Evolutionary conservation across 805 yeast species (phyloP), one percentile per base, ranked within the genome.

Genomic region (Phaffomyces thermotolerans): DNA sequence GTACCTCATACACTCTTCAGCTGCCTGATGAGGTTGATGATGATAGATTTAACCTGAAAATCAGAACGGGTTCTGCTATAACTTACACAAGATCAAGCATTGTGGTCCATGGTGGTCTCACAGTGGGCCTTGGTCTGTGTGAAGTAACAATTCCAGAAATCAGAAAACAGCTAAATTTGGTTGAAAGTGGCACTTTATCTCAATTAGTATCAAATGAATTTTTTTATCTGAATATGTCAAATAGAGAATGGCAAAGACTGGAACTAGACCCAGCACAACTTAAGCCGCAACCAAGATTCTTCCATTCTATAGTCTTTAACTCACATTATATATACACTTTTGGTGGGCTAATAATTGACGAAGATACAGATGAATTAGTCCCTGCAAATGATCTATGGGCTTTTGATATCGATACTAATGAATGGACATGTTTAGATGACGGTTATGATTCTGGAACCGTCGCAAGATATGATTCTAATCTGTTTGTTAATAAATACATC

Each of bases 341-440:
- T 55, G 93, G 95, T 25, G 95, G 95, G 1, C 57, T 84, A 25
- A 59, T 65, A 0, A 63, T 75, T 8, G 64, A 67, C 36, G 59
- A 61, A 31, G 57, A 59, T 35, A 59, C 54, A 6, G 60, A 66
- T 39, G 68, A 66, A 39, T 49, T 73, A 14, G 56, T 59, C 12
- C 76, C 85, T 0, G 58, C 72, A 6, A 80, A 80, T 52, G 93
- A 85, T 52, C 60, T 82, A 23, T 85, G 93, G 91, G 72, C 73
- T 52, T 77, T 81, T 51, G 74, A 80, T 56, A 58, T 80, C 34
- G 69, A 67, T 33, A 63, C 73, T 4, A 68, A 66, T 41, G 58
- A 59, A 10, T 84, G 93, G 91, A 55, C 56, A 1, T 68, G 77
- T 39, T 54, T 81, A 3, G 69, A 68, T 39, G 69, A 68, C 47